Base-by-base conservation (phyloP, 495 filamentous ascomycete species). In the Aspergillus avenaceus region DNA sequence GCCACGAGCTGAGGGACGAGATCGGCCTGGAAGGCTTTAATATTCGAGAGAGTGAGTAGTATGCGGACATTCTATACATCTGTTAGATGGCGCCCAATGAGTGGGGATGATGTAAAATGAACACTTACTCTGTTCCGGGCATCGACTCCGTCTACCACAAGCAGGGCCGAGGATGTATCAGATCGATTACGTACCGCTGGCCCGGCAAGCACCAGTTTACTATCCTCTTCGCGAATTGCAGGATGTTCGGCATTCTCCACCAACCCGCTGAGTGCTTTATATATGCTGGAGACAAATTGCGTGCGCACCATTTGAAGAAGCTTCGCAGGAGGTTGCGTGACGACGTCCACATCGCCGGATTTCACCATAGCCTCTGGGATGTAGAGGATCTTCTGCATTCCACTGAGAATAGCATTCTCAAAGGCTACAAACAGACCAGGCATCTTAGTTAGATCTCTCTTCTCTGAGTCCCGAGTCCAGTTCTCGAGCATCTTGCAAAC, bases 321-420 rank as follows among this genome's bases (percentile, higher is more conserved):
- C 63, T 97, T 97, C 9, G 83, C 72, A 19, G 87, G 82, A 2
- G 93, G 93, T 28, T 90, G 84, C 3, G 83, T 79, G 31, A 98
- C 82, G 47, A 98, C 87, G 55, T 89, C 83, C 23, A 74, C 77
- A 2, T 84, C 73, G 7, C 78, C 82, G 4, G 82, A 70, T 67
- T 84, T 90, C 27, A 73, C 73, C 70, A 80, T 84, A 27, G 87
- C 86, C 45, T 96, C 92, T 6, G 85, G 86, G 29, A 98, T 83
- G 65, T 96, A 98, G 11, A 96, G 77, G 42, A 98, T 90, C 70
- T 87, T 93, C 64, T 97, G 95, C 84, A 96, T 87, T 14, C 88
- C 88, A 2, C 69, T 67, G 22, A 97, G 74, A 38, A 97, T 70
- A 5, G 82, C 77, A 36, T 79, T 84, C 58, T 97, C 88, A 58